Base-by-base conservation (phyloP, 2,329 filamentous ascomycete species). In the Xylariaceae sp. region DNA sequence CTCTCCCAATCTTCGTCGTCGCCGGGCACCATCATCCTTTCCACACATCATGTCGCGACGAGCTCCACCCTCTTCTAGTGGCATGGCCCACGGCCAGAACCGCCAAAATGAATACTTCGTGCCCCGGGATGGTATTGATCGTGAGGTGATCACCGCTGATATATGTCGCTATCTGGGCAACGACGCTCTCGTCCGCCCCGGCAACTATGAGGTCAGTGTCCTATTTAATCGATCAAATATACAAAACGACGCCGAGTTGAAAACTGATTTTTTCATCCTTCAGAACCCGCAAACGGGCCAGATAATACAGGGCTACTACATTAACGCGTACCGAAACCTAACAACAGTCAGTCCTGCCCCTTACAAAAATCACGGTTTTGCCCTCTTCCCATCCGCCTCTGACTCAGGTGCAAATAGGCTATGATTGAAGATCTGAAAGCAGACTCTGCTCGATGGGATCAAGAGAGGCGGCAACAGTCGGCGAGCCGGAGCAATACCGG, bases 161-260 rank as follows among this genome's bases (percentile, higher is more conserved):
- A 88, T 90, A 52, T 89, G 86, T 71, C 84, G 85, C 61, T 90
- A 89, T 63, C 76, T 90, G 54, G 86, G 86, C 59, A 88, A 88
- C 64, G 86, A 90, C 72, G 86, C 86, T 53, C 76, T 87, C 57
- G 85, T 88, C 60, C 82, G 83, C 59, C 85, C 85, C 45, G 83
- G 83, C 57, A 79, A 77, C 55, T 84, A 86, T 65, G 79, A 86
- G 76, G 84, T 88, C 76, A 41, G 51, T 44, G 38, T 51, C 44
- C 35, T 36, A 43, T 39, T 11, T 6, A 11, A 11, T 11, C n/a
- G n/a, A n/a, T n/a, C n/a, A n/a, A n/a, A n/a, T n/a, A n/a, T n/a
- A n/a, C 22, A 26, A 6, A 11, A 26, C 22, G 22, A 11, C 22
- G 11, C 6, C 22, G 11, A 11, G 6, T 11, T 26, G 6, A 26